Evolutionary conservation across 345 rosid genomes (phyloP).

Genomic region (Carallia pectinifolia): DNA sequence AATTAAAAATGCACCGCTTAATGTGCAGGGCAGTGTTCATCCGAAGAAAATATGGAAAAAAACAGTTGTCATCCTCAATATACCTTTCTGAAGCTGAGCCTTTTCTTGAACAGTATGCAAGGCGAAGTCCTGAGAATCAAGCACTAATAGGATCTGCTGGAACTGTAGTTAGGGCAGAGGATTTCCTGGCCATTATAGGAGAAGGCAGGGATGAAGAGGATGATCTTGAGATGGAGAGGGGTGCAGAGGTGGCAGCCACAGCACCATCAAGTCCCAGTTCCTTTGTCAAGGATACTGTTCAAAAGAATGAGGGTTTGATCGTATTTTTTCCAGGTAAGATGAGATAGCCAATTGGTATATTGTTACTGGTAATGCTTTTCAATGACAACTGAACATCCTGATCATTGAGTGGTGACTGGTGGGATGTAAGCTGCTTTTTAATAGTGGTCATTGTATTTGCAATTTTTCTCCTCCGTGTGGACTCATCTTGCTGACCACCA

Average conservation of each 20-base stretch:
- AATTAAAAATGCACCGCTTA: conserved; percentile 3
- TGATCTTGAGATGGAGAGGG: conserved; percentile 62
- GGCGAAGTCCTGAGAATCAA: conserved; percentile 67
- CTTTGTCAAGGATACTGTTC: conserved; percentile 48
- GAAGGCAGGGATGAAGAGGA: conserved; percentile 85
- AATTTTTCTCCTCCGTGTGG: background rate
- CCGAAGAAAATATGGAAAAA: conserved; percentile 62
- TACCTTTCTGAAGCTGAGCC: conserved; percentile 94
- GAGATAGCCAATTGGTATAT: too few relatives aligned
- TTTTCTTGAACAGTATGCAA: conserved; percentile 81
- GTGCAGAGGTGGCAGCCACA: conserved; percentile 31
- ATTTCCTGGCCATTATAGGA: conserved; percentile 79
- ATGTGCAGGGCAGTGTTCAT: conserved; percentile 72
- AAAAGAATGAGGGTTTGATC: conserved; percentile 72
- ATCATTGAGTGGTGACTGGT: background rate
- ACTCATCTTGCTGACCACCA: background rate
- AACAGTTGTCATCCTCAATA: conserved; percentile 64
- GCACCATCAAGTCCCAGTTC: conserved; percentile 48
- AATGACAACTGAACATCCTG: background rate
- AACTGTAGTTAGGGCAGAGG: conserved; percentile 64
- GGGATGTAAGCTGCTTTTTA: background rate
- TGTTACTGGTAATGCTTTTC: background rate
- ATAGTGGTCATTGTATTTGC: background rate
- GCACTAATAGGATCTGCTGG: conserved; percentile 90
- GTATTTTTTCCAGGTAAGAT: conserved; percentile 89